phyloP scores from a whole-genome alignment of 2,329 filamentous ascomycete genomes.

The Sclerotinia nivalis region DNA sequence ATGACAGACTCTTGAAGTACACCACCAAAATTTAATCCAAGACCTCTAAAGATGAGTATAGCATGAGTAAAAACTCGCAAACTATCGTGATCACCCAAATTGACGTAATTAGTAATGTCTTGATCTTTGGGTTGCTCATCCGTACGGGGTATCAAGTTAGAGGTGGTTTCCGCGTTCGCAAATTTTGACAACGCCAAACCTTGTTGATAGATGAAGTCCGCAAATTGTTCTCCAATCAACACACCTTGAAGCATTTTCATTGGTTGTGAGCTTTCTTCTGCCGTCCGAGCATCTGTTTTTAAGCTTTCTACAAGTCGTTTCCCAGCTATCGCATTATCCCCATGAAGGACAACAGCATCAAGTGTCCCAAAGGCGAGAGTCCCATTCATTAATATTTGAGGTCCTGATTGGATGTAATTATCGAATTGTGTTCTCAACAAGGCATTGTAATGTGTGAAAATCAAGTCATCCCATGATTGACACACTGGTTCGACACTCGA shows the following conservation, averaged over 20 bases:
- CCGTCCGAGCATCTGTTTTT: conserved; percentile 56
- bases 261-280: conserved; percentile 61
- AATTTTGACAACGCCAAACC: conserved; percentile 52
- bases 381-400: conserved; percentile 54
- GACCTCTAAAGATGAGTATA: conserved; percentile 64
- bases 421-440: conserved; percentile 79
- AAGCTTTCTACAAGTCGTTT: conserved; percentile 62
- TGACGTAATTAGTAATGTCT: conserved; percentile 52
- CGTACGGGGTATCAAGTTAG: conserved; percentile 48
- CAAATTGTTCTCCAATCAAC: conserved; percentile 65
- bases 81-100: conserved; percentile 60
- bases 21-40: conserved; percentile 52
- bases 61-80: conserved; percentile 72
- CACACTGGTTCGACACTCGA: conserved; percentile 75
- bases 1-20: conserved; percentile 42
- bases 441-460: conserved; percentile 89
- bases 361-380: conserved; percentile 61
- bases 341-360: conserved; percentile 64
- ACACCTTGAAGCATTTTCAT: conserved; percentile 77
- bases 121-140: conserved; percentile 42
- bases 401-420: conserved; percentile 60
- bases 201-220: conserved; percentile 59
- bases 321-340: conserved; percentile 54
- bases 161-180: conserved; percentile 48
- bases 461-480: conserved; percentile 78